These are phyloP conservation scores for Huntiella decipiens DNA, from an alignment of 2,329 filamentous ascomycete genomes.

Conservation along the genomic window DNA sequence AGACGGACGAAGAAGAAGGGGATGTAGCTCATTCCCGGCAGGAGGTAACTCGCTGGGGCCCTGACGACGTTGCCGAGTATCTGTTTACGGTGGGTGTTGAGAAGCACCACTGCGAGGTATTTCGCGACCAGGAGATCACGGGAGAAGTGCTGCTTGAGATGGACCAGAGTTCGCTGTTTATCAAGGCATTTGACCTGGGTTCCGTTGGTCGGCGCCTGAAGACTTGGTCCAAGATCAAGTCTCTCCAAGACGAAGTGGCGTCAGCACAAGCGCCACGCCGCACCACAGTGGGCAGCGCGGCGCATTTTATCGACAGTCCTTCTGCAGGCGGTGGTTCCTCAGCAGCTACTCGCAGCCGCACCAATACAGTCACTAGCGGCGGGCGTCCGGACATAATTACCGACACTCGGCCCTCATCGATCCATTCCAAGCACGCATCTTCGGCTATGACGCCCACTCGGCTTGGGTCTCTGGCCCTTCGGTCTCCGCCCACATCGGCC, in stretches of 20 bases:
- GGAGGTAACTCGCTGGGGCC: slow-evolving; percentile 64
- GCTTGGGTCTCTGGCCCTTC: slow-evolving; percentile 17
- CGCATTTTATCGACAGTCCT: slow-evolving; percentile 27
- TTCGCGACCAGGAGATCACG: slow-evolving; percentile 85
- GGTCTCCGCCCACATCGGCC: slow-evolving; percentile 8
- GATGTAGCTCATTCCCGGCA: slow-evolving; percentile 44
- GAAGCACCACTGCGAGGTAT: slow-evolving; percentile 78
- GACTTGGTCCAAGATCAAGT: slow-evolving; percentile 93
- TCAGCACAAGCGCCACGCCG: slow-evolving; percentile 25
- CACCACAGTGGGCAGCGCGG: slow-evolving; percentile 25
- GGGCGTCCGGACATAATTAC: slow-evolving; percentile 17
- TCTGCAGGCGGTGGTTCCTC: slow-evolving; percentile 19
- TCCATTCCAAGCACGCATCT: slow-evolving; percentile 30
- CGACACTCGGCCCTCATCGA: slow-evolving; percentile 27
- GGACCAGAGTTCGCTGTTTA: slow-evolving; percentile 86
- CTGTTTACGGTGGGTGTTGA: slow-evolving; percentile 74
- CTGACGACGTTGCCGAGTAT: slow-evolving; percentile 72
- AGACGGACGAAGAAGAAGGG: slow-evolving; percentile 92
- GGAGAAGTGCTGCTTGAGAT: slow-evolving; percentile 85
- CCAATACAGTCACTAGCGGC: slow-evolving; percentile 35
- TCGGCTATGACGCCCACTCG: slow-evolving; percentile 29
- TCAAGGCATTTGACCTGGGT: slow-evolving; percentile 87
- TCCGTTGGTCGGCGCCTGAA: slow-evolving; percentile 77
- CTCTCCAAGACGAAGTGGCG: slow-evolving; percentile 71
- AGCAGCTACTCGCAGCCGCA: slow-evolving; percentile 34